Conservation (phyloP, 768 basidiomycete genomes). For the Exidia glandulosa region DNA sequence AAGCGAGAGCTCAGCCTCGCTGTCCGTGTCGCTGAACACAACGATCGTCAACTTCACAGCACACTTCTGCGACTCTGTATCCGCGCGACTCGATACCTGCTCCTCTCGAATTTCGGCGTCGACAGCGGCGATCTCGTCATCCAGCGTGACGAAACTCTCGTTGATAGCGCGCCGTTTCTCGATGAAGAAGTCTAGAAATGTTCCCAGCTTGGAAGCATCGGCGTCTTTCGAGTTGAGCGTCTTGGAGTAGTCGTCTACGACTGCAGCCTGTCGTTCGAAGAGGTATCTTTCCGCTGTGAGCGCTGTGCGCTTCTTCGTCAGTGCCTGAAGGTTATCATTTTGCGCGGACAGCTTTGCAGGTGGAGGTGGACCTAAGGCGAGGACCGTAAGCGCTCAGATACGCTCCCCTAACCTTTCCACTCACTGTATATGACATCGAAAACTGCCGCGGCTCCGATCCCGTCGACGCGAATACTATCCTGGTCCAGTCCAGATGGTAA, state of each 20-base stretch:
- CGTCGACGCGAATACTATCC: slow-evolving; percentile 42
- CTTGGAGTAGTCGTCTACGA: slow-evolving; percentile 34
- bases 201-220: slow-evolving; percentile 13
- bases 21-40: slow-evolving; percentile 28
- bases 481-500: slow-evolving; percentile 41
- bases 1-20: slow-evolving; percentile 32
- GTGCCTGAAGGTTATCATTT: background rate
- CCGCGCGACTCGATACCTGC: slow-evolving; percentile 8
- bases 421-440: slow-evolving; percentile 42
- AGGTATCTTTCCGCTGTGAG: slow-evolving; percentile 10
- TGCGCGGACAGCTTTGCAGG: slow-evolving; percentile 16
- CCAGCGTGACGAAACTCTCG: slow-evolving; percentile 21
- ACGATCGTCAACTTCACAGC: slow-evolving; percentile 29
- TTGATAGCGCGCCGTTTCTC: slow-evolving; percentile 26
- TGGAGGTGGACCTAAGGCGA: slow-evolving; percentile 12
- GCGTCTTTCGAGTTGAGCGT: slow-evolving; percentile 28
- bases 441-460: slow-evolving; percentile 35
- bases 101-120: slow-evolving; percentile 29
- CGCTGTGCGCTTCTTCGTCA: background rate
- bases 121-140: slow-evolving; percentile 31
- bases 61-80: slow-evolving; percentile 7
- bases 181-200: slow-evolving; percentile 33
- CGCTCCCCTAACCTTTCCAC: no score
- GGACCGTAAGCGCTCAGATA: no score
- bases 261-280: slow-evolving; percentile 28